Evolutionary conservation across 2,329 filamentous ascomycete genomes (phyloP).

Genomic region (Colletotrichum limetticola): DNA sequence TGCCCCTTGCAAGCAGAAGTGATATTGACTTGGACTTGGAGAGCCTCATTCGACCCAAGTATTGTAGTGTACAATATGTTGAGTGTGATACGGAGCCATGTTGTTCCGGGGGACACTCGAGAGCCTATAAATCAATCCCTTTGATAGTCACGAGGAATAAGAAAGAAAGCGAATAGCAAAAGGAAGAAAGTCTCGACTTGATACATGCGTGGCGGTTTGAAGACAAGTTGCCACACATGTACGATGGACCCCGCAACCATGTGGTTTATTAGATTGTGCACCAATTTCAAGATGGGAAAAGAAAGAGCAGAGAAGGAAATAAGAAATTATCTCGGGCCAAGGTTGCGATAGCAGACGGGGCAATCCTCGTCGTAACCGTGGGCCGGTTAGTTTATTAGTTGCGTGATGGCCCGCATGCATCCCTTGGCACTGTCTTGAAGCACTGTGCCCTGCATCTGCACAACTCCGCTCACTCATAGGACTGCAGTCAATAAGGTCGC

Average conservation of each 20-base stretch:
- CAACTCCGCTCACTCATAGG: background rate
- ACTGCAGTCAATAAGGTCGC: background rate
- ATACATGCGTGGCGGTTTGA: background rate
- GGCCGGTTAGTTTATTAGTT: background rate
- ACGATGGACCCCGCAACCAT: too few species aligned
- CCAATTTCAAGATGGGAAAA: background rate
- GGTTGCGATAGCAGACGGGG: background rate
- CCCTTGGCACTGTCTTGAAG: background rate
- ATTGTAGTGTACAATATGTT: background rate
- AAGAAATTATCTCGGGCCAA: background rate
- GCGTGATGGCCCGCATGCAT: background rate
- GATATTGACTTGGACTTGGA: background rate
- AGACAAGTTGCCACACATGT: background rate
- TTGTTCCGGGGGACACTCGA: background rate
- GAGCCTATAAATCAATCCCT: background rate
- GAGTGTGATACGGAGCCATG: background rate
- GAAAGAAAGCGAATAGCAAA: background rate
- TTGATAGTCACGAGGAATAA: background rate
- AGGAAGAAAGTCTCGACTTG: too few species aligned
- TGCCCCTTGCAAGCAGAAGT: background rate
- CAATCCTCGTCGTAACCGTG: background rate
- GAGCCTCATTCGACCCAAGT: background rate
- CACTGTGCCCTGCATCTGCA: background rate
- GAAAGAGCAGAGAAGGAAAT: background rate
- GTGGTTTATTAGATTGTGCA: too few species aligned